These are phyloP conservation scores for Pythium phragmiticola DNA, from an alignment of 352 stramenopile genomes.

Conservation along the genomic window DNA sequence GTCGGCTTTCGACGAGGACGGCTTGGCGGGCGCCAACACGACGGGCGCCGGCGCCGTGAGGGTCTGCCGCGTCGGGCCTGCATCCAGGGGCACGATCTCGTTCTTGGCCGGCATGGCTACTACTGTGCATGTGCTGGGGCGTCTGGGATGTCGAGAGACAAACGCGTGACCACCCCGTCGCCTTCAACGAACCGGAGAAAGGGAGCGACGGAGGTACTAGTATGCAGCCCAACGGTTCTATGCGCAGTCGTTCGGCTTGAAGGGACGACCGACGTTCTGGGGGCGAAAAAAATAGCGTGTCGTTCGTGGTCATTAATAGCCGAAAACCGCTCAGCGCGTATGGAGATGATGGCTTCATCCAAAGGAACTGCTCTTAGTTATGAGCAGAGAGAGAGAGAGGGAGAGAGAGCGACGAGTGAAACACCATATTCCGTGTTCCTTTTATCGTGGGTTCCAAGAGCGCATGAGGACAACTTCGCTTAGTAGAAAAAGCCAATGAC, in stretches of 20 bases:
- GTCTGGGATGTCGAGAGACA: too few species aligned
- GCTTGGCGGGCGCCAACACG: constrained; percentile 19
- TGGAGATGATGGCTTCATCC: too few species aligned
- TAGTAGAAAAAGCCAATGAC: constrained; percentile 99
- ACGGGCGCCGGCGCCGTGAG: constrained; percentile 8
- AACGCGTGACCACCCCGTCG: too few species aligned
- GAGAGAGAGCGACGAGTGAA: background rate
- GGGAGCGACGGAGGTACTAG: too few species aligned
- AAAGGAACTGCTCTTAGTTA: background rate
- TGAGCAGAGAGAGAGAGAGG: background rate
- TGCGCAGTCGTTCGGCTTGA: too few species aligned
- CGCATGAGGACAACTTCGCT: constrained; percentile 25
- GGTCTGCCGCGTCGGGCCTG: constrained; percentile 22
- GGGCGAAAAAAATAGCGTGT: too few species aligned
- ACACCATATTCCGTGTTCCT: constrained; percentile 15
- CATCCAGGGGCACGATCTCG: constrained; percentile 63
- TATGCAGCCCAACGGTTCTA: too few species aligned
- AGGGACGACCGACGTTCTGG: too few species aligned
- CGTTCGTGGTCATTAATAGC: too few species aligned
- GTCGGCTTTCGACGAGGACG: constrained; percentile 27
- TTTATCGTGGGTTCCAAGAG: constrained; percentile 22
- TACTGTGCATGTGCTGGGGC: constrained; percentile 14
- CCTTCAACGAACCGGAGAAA: too few species aligned
- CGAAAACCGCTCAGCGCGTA: too few species aligned
- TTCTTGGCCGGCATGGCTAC: constrained; percentile 50